Conservation (phyloP, 2,329 filamentous ascomycete genomes). For the Paecilomyces variotii region DNA sequence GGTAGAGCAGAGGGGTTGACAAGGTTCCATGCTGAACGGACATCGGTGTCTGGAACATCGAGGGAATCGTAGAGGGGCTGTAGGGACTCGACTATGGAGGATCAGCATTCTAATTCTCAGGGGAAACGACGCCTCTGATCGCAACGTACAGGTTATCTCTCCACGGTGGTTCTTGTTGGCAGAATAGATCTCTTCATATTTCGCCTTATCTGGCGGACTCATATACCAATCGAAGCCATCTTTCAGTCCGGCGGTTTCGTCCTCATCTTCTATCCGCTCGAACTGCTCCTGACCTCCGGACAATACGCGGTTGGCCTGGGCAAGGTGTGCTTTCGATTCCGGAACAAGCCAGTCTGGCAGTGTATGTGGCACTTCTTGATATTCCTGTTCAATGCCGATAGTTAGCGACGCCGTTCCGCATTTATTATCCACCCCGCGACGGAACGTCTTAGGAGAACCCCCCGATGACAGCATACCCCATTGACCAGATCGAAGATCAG, state of each 20-base stretch:
- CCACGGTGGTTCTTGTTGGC: slow-evolving; percentile 84
- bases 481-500: slow-evolving; percentile 97
- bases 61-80: slow-evolving; percentile 70
- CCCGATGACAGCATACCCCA: slow-evolving; percentile 54
- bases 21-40: slow-evolving; percentile 91
- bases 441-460: neutral
- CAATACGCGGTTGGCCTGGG: slow-evolving; percentile 73
- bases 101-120: neutral
- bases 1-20: slow-evolving; percentile 81
- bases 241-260: slow-evolving; percentile 75
- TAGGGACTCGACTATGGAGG: slow-evolving; percentile 59
- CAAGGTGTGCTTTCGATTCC: slow-evolving; percentile 85
- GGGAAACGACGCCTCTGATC: slow-evolving; percentile 10
- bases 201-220: slow-evolving; percentile 79
- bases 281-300: slow-evolving; percentile 74
- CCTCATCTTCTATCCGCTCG: slow-evolving; percentile 70
- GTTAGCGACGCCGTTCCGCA: neutral
- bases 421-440: neutral
- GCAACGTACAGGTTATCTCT: slow-evolving; percentile 63
- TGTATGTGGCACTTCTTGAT: slow-evolving; percentile 72
- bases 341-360: slow-evolving; percentile 96
- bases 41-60: slow-evolving; percentile 64
- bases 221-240: slow-evolving; percentile 99
- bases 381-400: slow-evolving; percentile 55
- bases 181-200: slow-evolving; percentile 96